phyloP scores from a whole-genome alignment of 2,329 filamentous ascomycete genomes.

The Hypoxylon sp. region DNA sequence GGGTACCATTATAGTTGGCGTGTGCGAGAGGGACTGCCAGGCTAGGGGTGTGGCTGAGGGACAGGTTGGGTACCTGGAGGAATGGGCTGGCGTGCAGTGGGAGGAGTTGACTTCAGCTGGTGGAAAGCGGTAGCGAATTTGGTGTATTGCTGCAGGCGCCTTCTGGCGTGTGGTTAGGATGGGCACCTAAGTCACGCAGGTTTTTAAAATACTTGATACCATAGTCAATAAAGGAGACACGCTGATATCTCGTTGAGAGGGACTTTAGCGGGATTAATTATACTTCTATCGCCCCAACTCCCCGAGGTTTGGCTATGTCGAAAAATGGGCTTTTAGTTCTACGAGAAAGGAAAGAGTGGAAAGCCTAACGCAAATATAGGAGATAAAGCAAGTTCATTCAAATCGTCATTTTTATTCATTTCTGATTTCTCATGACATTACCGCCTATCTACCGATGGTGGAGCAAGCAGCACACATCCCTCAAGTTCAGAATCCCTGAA shows the following conservation, averaged over 20 bases:
- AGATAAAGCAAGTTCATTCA: slow-evolving; percentile 26
- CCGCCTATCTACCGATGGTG: slow-evolving; percentile 37
- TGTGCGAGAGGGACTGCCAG: slow-evolving; percentile 85
- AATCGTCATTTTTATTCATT: slow-evolving; percentile 46
- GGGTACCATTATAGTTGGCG: slow-evolving; percentile 91
- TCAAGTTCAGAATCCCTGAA: slow-evolving; percentile 36
- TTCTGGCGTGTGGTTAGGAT: background rate
- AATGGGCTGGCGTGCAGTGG: slow-evolving; percentile 99
- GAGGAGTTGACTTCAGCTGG: slow-evolving; percentile 73
- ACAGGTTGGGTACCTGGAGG: slow-evolving; percentile 85
- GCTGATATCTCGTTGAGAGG: no score
- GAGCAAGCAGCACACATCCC: slow-evolving; percentile 28
- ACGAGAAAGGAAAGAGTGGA: background rate
- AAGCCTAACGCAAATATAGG: background rate
- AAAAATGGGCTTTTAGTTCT: background rate
- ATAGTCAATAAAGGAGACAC: background rate
- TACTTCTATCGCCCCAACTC: no score
- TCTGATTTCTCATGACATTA: slow-evolving; percentile 37
- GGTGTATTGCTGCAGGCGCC: background rate
- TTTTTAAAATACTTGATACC: background rate
- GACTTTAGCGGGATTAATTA: no score
- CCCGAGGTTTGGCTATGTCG: background rate
- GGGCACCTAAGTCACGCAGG: background rate
- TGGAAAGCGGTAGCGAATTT: slow-evolving; percentile 21
- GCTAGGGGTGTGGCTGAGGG: slow-evolving; percentile 70